Evolutionary conservation across 2,329 filamentous ascomycete species (phyloP), one percentile per base, ranked within the genome.

Genomic region (Arthrobotrys sphaeroides): DNA sequence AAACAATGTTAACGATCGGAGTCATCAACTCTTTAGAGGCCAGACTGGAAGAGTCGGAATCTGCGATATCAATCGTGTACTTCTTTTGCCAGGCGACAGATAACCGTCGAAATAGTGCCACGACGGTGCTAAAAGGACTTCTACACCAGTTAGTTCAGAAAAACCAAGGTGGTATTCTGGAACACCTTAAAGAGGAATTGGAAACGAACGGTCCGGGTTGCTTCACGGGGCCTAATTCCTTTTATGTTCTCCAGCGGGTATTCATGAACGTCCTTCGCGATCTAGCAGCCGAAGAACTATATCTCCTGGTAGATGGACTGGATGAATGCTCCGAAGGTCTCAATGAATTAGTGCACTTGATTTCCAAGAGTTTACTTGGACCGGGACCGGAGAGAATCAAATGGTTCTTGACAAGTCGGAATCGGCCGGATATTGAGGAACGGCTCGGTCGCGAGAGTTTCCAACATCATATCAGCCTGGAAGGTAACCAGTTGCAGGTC

Each of bases 1-100:
- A 85, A 77, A 85, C 83, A 0, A 85, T 85, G 82, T 76, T 84
- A 0, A 53, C 84, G 0, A 82, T 80, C 9, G 82, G 83, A 1
- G 82, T 84, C 31, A 81, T 84, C 42, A 59, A 83, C 70, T 33
- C 31, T 12, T 33, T 33, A 7, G 31, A 40, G 36, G 31, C 7
- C 1, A 7, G 31, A 33, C 31, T 33, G 1, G 31, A 7, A 33
- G 31, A 7, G 5, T 7, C n/a, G n/a, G n/a, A n/a, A n/a, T n/a
- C n/a, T n/a, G n/a, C n/a, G n/a, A n/a, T n/a, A n/a, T n/a, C n/a
- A 83, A 84, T 83, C 5, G 31, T 12, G 7, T 33, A 33, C n/a
- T 55, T 55, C 28, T 60, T 60, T 28, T 60, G 55, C 22, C 55
- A 43, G 13, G 55, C 55, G 13, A 45, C 36, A 0, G 55, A 60